Evolutionary conservation across 371 early-diverging fungal genomes (phyloP).

Genomic region (Rhizomucor miehei): DNA sequence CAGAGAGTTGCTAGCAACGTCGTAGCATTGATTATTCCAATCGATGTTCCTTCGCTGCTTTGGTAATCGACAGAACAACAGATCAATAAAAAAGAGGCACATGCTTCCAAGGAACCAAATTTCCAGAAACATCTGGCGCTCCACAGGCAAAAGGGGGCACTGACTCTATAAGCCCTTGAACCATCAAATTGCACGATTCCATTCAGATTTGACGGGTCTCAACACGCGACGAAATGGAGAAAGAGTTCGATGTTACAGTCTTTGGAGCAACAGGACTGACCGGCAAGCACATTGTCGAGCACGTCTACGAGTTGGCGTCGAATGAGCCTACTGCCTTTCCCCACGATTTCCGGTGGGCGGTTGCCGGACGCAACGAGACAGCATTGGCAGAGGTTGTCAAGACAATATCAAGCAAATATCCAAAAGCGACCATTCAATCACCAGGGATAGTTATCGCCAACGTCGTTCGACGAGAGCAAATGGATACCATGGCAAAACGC

Average conservation of each 20-base stretch:
- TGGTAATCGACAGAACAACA: too few species aligned
- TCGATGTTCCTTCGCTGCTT: too few species aligned
- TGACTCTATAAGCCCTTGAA: too few species aligned
- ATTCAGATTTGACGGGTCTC: too few species aligned
- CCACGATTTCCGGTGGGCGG: constrained; percentile 51
- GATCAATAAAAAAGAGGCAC: too few species aligned
- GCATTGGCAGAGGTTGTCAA: constrained; percentile 40
- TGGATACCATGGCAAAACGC: constrained; percentile 54
- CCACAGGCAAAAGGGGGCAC: too few species aligned
- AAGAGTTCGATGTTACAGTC: constrained; percentile 56
- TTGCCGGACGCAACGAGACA: constrained; percentile 61
- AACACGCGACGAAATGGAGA: too few species aligned
- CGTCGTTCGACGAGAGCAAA: constrained; percentile 46
- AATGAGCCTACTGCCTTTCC: constrained; percentile 16
- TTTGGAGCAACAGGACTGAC: constrained; percentile 91
- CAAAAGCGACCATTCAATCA: constrained; percentile 14
- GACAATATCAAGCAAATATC: constrained; percentile 15
- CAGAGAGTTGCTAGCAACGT: too few species aligned
- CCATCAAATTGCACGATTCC: too few species aligned
- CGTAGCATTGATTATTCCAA: too few species aligned
- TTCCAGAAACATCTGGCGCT: too few species aligned
- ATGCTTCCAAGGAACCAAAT: too few species aligned
- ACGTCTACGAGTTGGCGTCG: constrained; percentile 46
- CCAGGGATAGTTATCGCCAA: constrained; percentile 64
- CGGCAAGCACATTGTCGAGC: constrained; percentile 71